phyloP scores from a whole-genome alignment of 1,284 basidiomycete species.

The Cutaneotrichosporon arboriforme region DNA sequence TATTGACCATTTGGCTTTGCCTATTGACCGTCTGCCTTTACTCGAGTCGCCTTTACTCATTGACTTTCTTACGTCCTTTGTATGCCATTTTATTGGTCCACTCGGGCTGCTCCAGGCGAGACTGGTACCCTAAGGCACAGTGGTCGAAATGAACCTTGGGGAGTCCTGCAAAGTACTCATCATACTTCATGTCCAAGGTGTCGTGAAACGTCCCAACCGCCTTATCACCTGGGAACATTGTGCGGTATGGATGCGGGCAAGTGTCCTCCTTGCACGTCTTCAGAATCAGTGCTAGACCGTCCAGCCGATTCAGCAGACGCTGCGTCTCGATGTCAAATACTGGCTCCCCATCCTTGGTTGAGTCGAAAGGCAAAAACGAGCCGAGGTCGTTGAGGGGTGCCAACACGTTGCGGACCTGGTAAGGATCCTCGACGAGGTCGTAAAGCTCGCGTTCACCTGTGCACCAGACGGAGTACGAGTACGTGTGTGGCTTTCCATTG shows the following conservation, averaged over 20 bases:
- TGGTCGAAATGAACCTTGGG: conserved; percentile 30
- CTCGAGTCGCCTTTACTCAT: no score
- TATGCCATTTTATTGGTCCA: conserved; percentile 9
- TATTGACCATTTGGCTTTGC: no score
- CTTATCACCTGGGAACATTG: conserved; percentile 24
- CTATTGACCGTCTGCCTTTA: no score
- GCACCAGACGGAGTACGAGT: conserved; percentile 40
- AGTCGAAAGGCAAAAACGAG: background rate
- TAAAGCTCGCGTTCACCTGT: conserved; percentile 43
- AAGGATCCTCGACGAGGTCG: conserved; percentile 30
- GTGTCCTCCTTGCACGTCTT: conserved; percentile 34
- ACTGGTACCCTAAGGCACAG: conserved; percentile 26
- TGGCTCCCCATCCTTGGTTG: background rate
- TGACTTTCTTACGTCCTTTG: background rate
- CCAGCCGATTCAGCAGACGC: conserved; percentile 23
- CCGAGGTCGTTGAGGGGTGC: background rate
- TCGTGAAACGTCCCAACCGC: conserved; percentile 16
- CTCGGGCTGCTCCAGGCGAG: conserved; percentile 24
- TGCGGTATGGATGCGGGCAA: conserved; percentile 29
- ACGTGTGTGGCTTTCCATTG: conserved; percentile 10
- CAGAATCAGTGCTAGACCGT: conserved; percentile 37
- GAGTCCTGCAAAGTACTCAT: conserved; percentile 28
- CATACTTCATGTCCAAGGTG: conserved; percentile 20
- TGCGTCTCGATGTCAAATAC: background rate
- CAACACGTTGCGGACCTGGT: conserved; percentile 33